These are phyloP conservation scores for Phlyctochytrium arcticum DNA, from an alignment of 192 early-diverging fungal genomes.

Conservation along the genomic window DNA sequence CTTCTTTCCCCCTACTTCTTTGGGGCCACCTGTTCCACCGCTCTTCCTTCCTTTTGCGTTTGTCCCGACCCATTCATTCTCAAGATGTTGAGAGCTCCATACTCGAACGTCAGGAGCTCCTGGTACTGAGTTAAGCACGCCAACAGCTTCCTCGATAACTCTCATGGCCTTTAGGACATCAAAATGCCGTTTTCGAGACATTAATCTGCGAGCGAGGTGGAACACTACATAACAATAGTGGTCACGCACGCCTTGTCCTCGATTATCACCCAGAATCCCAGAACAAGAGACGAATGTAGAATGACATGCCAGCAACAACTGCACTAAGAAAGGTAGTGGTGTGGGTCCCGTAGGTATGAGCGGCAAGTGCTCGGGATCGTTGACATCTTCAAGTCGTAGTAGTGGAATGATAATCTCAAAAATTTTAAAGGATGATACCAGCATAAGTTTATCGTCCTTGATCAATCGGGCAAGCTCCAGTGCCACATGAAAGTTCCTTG, in stretches of 20 bases:
- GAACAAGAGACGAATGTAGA: conserved; percentile 9
- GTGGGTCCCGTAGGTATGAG: not conserved
- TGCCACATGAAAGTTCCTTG: conserved; percentile 26
- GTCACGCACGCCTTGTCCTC: conserved; percentile 9
- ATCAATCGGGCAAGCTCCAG: conserved; percentile 26
- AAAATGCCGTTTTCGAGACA: not conserved
- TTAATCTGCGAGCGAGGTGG: conserved; percentile 19
- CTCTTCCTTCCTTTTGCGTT: conserved; percentile 6
- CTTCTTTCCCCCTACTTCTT: conserved; percentile 1
- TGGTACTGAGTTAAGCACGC: conserved; percentile 16
- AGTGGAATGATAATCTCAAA: conserved; percentile 6
- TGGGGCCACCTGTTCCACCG: too few relatives aligned
- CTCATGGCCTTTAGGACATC: conserved; percentile 2
- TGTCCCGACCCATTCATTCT: conserved; percentile 34
- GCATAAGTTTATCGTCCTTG: conserved; percentile 12
- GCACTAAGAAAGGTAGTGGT: conserved; percentile 13
- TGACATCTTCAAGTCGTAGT: conserved; percentile 3
- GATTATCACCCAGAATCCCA: conserved; percentile 22
- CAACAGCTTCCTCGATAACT: conserved; percentile 27
- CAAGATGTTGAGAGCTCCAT: conserved; percentile 34
- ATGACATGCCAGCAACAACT: conserved; percentile 17
- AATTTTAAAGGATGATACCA: conserved; percentile 22
- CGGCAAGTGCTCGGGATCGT: conserved; percentile 3
- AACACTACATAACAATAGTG: conserved; percentile 29
- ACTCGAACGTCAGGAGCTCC: conserved; percentile 29